Percentiles rank a stretch among this genome's conserved stretches.
phyloP scores from a whole-genome alignment of 2,329 filamentous ascomycete species.

The Fusarium vanettenii region DNA sequence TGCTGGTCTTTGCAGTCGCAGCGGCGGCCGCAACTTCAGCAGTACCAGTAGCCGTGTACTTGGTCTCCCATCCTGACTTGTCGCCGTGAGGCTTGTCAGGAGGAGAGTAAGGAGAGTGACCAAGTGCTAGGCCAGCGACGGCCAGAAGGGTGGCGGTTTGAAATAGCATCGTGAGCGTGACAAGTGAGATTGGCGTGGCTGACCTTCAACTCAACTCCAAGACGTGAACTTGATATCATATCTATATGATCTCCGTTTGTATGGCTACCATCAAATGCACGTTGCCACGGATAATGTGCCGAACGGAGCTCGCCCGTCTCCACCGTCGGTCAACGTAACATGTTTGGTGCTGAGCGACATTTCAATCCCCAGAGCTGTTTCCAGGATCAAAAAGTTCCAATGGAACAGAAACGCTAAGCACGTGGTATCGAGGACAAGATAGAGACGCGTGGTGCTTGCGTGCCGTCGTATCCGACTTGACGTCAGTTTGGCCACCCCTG shows the following conservation, averaged over 20 bases:
- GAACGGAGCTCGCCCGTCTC: conserved; percentile 8
- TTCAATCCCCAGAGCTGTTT: not conserved
- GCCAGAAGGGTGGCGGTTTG: conserved; percentile 40
- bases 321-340: conserved; percentile 24
- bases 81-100: not conserved
- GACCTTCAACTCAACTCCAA: not conserved
- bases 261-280: not conserved
- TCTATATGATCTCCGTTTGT: not conserved
- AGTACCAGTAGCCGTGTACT: conserved; percentile 64
- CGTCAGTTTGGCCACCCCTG: not conserved
- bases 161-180: conserved; percentile 31
- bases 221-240: conserved; percentile 12
- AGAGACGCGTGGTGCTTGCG: conserved; percentile 10
- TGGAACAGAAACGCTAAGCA: conserved; percentile 14
- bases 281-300: conserved; percentile 15
- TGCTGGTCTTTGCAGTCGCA: conserved; percentile 70
- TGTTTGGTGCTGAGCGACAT: not conserved
- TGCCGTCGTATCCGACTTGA: conserved; percentile 38
- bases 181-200: not conserved
- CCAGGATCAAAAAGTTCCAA: conserved; percentile 9
- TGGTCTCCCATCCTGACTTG: conserved; percentile 49
- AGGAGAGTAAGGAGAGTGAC: conserved; percentile 19
- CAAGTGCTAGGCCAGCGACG: conserved; percentile 42
- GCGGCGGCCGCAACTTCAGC: conserved; percentile 65
- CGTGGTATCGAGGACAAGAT: conserved; percentile 19